Evolutionary conservation across 1,284 basidiomycete species (phyloP).

Genomic region (Taiwanofungus camphoratus): DNA sequence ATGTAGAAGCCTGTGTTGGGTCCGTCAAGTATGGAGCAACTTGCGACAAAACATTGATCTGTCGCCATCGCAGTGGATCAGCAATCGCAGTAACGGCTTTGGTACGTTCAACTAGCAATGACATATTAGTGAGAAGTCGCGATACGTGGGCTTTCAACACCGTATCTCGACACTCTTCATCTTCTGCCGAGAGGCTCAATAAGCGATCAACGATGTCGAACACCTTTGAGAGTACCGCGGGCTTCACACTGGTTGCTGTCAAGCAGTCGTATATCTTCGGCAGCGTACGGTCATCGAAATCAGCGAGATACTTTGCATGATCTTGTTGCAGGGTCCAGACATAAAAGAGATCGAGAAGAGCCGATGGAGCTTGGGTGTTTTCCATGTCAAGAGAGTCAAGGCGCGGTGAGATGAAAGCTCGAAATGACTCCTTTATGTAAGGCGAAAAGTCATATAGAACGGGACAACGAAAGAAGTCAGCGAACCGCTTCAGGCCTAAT

Average conservation of each 20-base stretch:
- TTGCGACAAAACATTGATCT: constrained; percentile 77
- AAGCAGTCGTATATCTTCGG: constrained; percentile 82
- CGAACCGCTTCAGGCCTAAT: constrained; percentile 79
- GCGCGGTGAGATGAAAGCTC: constrained; percentile 78
- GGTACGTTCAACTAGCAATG: constrained; percentile 61
- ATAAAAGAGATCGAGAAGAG: constrained; percentile 83
- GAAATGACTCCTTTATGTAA: constrained; percentile 68
- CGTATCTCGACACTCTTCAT: constrained; percentile 43
- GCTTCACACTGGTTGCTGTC: constrained; percentile 81
- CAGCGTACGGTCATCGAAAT: constrained; percentile 66
- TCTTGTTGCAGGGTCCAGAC: constrained; percentile 67
- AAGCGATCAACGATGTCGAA: constrained; percentile 86
- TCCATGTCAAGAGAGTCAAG: constrained; percentile 73
- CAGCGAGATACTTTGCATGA: constrained; percentile 59
- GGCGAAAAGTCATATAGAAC: constrained; percentile 71
- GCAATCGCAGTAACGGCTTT: constrained; percentile 52
- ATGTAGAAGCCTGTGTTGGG: constrained; percentile 65
- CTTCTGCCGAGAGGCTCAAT: constrained; percentile 49
- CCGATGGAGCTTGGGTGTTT: constrained; percentile 90
- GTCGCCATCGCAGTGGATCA: constrained; percentile 76
- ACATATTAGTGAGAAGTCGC: constrained; percentile 69
- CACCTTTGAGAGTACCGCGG: constrained; percentile 73
- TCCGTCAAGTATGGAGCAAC: constrained; percentile 76
- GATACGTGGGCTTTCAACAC: constrained; percentile 79
- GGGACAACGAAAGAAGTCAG: constrained; percentile 81